Conservation (phyloP, 371 early-diverging fungal species). For the Apophysomyces elegans region DNA sequence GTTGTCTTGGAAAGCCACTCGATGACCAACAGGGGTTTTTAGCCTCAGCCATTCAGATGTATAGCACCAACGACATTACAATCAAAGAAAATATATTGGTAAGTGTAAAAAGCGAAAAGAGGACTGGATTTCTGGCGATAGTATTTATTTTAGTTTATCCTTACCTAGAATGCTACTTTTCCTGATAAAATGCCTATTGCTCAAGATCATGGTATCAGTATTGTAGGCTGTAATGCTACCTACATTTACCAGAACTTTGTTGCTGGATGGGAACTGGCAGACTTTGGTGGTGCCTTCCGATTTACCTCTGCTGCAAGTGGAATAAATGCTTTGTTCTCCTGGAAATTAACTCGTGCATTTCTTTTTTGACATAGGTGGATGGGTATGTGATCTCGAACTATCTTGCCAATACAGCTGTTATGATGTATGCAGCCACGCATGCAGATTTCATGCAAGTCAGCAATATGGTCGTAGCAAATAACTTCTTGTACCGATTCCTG, state of each 20-base stretch:
- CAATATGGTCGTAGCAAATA: conserved; percentile 45
- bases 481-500: conserved; percentile 44
- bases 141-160: too few species aligned
- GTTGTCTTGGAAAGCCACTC: conserved; percentile 28
- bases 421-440: conserved; percentile 47
- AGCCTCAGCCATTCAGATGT: conserved; percentile 46
- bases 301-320: conserved; percentile 46
- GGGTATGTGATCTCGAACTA: conserved; percentile 48
- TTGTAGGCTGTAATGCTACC: conserved; percentile 43
- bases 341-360: neutral
- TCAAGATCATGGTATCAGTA: conserved; percentile 48
- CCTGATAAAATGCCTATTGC: conserved; percentile 34
- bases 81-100: conserved; percentile 47
- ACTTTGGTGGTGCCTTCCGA: conserved; percentile 48
- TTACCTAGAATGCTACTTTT: conserved; percentile 40
- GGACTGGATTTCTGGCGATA: too few species aligned
- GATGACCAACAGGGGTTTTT: conserved; percentile 43
- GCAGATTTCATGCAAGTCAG: conserved; percentile 44
- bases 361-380: conserved; percentile 28
- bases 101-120: conserved; percentile 6
- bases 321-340: neutral
- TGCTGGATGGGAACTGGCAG: conserved; percentile 49
- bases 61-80: conserved; percentile 38
- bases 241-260: conserved; percentile 50
- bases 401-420: conserved; percentile 44